A percentile compares a stretch with the other conserved stretches of the same genome.
phyloP scores from a whole-genome alignment of 805 yeast species.

The Isabelozyma pseudorhagii region DNA sequence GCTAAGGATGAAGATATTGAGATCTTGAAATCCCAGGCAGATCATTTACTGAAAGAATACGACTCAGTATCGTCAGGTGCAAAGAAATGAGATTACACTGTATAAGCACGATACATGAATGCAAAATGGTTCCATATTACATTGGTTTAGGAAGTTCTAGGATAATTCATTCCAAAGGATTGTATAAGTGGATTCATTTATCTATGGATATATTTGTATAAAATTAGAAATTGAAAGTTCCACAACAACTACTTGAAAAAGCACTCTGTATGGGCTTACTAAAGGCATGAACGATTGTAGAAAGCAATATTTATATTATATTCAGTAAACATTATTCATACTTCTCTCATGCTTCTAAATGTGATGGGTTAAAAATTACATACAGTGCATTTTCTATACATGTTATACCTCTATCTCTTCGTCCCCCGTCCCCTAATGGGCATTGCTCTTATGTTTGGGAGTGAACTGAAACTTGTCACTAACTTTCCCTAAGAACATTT shows the following conservation, averaged over 20 bases:
- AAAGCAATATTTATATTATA: background rate
- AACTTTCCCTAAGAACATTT: conserved; percentile 90
- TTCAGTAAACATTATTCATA: background rate
- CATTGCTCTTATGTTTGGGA: conserved; percentile 94
- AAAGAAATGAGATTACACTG: background rate
- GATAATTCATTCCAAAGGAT: too few species aligned
- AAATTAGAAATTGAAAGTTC: too few species aligned
- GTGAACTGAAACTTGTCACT: conserved; percentile 70
- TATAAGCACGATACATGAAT: too few species aligned
- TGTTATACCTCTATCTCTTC: background rate
- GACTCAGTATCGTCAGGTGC: conserved; percentile 29
- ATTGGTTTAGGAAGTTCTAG: too few species aligned
- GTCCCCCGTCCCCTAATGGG: conserved; percentile 38
- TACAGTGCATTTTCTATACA: background rate
- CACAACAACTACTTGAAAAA: too few species aligned
- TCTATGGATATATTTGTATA: too few species aligned
- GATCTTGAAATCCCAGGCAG: conserved; percentile 70
- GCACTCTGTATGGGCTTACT: too few species aligned
- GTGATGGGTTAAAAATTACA: background rate
- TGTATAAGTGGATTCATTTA: too few species aligned
- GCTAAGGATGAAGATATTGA: conserved; percentile 64
- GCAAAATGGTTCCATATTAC: too few species aligned
- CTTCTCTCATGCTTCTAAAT: background rate
- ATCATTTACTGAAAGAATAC: conserved; percentile 62
- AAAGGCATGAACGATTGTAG: too few species aligned